A percentile compares a stretch with the other conserved stretches of the same genome.
These are phyloP conservation scores for Skeletonema grethae DNA, from an alignment of 108 stramenopile species.

Conservation along the genomic window DNA sequence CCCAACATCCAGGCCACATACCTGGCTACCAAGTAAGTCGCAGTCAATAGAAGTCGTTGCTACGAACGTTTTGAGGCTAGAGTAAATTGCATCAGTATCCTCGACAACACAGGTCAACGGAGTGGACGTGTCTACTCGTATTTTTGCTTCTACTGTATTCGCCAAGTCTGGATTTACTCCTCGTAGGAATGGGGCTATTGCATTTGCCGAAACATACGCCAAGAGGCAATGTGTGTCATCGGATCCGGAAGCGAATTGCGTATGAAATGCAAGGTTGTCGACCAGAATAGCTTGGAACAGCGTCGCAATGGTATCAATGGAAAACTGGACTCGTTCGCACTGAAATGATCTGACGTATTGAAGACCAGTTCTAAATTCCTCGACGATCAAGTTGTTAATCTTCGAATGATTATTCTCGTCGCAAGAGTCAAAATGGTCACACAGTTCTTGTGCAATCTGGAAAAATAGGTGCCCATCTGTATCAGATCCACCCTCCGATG, in stretches of 20 bases:
- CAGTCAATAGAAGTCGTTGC: conserved; percentile 29
- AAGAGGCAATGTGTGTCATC: conserved; percentile 29
- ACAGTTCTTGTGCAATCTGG: conserved; percentile 72
- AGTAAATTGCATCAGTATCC: conserved; percentile 23
- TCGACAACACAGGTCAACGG: neutral
- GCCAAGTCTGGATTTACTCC: conserved; percentile 20
- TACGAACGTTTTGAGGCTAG: conserved; percentile 27
- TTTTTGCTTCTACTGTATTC: conserved; percentile 21
- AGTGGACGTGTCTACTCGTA: conserved; percentile 15
- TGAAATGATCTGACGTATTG: neutral
- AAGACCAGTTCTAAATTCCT: conserved; percentile 23
- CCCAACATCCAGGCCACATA: conserved; percentile 21
- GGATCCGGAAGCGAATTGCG: neutral
- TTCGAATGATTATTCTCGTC: conserved; percentile 40
- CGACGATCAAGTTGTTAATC: conserved; percentile 31
- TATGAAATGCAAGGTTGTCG: conserved; percentile 36
- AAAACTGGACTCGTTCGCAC: conserved; percentile 19
- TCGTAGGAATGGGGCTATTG: conserved; percentile 34
- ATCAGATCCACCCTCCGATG: conserved; percentile 40
- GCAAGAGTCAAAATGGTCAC: conserved; percentile 60
- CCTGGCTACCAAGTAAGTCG: conserved; percentile 28
- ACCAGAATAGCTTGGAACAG: conserved; percentile 33
- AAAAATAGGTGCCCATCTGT: conserved; percentile 60
- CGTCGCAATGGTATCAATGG: conserved; percentile 16
- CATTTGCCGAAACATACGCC: conserved; percentile 27